Percentiles rank a stretch among this genome's conserved stretches.
phyloP scores from a whole-genome alignment of 768 basidiomycete species.

The Dentipellis sp. region DNA sequence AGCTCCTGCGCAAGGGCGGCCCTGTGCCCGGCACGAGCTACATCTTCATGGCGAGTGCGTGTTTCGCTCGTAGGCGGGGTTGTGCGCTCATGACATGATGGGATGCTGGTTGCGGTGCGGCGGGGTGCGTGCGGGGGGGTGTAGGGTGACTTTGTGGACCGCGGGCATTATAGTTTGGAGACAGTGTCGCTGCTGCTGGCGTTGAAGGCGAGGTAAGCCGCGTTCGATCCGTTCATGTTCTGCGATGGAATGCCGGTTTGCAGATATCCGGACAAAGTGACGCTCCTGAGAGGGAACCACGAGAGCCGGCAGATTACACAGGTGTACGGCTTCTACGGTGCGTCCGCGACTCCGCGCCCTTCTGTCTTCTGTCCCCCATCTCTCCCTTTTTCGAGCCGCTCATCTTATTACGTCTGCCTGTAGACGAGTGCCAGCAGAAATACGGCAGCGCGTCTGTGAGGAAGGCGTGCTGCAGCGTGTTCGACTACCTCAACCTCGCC shows the following conservation, averaged over 20 bases:
- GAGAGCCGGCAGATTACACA: constrained; percentile 97
- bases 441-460: constrained; percentile 93
- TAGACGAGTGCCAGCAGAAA: constrained; percentile 97
- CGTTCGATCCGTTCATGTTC: constrained; percentile 5
- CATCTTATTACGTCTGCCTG: background rate
- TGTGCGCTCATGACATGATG: too few relatives aligned
- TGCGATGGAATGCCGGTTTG: background rate
- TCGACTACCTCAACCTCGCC: constrained; percentile 91
- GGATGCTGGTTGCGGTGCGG: constrained; percentile 14
- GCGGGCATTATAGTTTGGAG: constrained; percentile 93
- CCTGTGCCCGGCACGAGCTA: constrained; percentile 84
- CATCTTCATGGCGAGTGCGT: constrained; percentile 87
- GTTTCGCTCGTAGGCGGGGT: constrained; percentile 11
- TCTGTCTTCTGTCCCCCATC: background rate
- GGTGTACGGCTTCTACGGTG: constrained; percentile 96
- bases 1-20: constrained; percentile 81
- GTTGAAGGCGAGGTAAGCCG: constrained; percentile 73
- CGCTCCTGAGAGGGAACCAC: constrained; percentile 89
- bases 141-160: constrained; percentile 95
- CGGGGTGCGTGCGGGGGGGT: too few relatives aligned
- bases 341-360: constrained; percentile 13
- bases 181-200: constrained; percentile 85
- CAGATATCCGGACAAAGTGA: constrained; percentile 90
- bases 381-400: background rate
- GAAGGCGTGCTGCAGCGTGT: constrained; percentile 96